Base-by-base conservation (phyloP, 140 eudicot genomes). In the Stevia rebaudiana region DNA sequence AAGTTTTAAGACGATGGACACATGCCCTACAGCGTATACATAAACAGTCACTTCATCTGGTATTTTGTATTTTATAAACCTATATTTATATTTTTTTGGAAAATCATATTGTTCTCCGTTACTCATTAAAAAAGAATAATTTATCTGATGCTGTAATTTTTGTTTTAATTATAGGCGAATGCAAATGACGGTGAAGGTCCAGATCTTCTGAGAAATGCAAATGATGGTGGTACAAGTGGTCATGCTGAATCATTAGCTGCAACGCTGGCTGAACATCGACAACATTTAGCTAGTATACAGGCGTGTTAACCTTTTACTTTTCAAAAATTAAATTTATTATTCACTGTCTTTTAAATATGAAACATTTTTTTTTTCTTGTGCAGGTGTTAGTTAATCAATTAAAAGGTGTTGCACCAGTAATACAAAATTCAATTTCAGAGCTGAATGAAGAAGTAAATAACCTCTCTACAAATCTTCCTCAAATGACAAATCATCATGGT, bases 141-240 rank as follows among this genome's bases (percentile, higher is more conserved):
- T 31, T 2, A 21, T 24, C 51, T 47, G 46, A 30, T 44, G 11
- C 22, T 43, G 50, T 63, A 62, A 63, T 9, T 16, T 35, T 57
- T 56, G 56, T 17, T 51, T 18, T 22, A 2, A 12, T 68, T 70
- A 51, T 71, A 94, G 99, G 88, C 95, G 78, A 94, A 94, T 64
- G 87, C 95, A 69, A 94, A 94, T 83, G 90, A 86, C 68, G 99
- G 97, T 50, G 95, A 94, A 78, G 99, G 99, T 61, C 99, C 99
- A 21, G 97, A 94, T 77, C 95, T 94, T 66, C 79, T 94, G 2
- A 73, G 95, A 67, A 80, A 83, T 72, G 75, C 76, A 63, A 83
- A 83, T 69, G 88, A 83, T 58, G 95, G 89, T 73, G 84, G 83
- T 68, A 76, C 94, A 21, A 88, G 79, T 79, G 88, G 96, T 50